Evolutionary conservation across 1,284 basidiomycete species (phyloP).

Genomic region (Ustilago curta): DNA sequence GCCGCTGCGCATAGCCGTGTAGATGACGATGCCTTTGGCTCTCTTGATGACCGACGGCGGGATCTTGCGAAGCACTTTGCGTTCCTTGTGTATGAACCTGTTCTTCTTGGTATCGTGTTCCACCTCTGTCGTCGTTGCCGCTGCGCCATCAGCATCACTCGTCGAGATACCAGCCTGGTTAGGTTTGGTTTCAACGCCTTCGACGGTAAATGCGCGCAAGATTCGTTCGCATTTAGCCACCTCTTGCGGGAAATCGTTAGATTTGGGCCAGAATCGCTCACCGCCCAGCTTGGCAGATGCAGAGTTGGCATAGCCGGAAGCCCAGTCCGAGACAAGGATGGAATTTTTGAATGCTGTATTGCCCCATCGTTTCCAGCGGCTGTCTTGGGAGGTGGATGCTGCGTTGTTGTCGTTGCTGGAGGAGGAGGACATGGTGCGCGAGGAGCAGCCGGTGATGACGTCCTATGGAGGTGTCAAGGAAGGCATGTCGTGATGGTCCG

Average conservation of each 20-base stretch:
- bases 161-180: neutral
- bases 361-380: slow-evolving; percentile 53
- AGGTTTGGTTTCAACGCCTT: slow-evolving; percentile 59
- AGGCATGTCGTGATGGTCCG: no score
- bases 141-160: slow-evolving; percentile 28
- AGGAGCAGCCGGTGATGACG: no score
- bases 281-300: slow-evolving; percentile 70
- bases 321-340: slow-evolving; percentile 64
- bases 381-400: slow-evolving; percentile 11
- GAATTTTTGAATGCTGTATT: slow-evolving; percentile 54
- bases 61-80: slow-evolving; percentile 72
- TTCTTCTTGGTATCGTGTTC: slow-evolving; percentile 47
- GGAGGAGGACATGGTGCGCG: slow-evolving; percentile 12
- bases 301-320: slow-evolving; percentile 62
- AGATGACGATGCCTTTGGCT: slow-evolving; percentile 71
- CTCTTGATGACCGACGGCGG: slow-evolving; percentile 72
- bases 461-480: no score
- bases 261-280: slow-evolving; percentile 73
- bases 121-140: slow-evolving; percentile 60
- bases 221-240: slow-evolving; percentile 73
- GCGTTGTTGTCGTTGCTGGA: neutral
- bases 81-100: slow-evolving; percentile 67
- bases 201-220: slow-evolving; percentile 65
- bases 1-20: slow-evolving; percentile 72
- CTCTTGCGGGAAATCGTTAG: slow-evolving; percentile 72